A percentile compares a stretch with the other conserved stretches of the same genome.
Conservation (phyloP, 352 stramenopile genomes). For the Globisporangium acanthophoron region DNA sequence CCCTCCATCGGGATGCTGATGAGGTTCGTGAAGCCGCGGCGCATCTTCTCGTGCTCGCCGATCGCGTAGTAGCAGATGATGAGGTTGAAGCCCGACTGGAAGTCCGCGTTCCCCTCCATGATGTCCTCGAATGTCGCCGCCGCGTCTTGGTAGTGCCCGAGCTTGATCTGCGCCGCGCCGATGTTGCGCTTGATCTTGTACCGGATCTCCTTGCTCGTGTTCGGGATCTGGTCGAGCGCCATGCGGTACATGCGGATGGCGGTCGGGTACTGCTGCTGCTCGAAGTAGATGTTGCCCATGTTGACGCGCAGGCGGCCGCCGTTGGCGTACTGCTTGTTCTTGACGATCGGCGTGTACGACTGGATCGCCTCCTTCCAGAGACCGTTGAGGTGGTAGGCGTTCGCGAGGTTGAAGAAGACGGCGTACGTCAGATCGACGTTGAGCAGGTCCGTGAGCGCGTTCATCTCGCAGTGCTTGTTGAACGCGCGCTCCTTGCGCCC, state of each 20-base stretch:
- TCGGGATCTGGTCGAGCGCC: slow-evolving; percentile 95
- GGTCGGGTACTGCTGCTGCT: slow-evolving; percentile 91
- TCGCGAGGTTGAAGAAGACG: slow-evolving; percentile 94
- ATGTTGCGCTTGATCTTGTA: slow-evolving; percentile 98
- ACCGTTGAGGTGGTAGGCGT: slow-evolving; percentile 91
- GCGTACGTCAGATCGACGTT: slow-evolving; percentile 94
- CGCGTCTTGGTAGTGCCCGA: slow-evolving; percentile 93
- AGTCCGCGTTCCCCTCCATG: slow-evolving; percentile 91
- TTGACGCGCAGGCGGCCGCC: slow-evolving; percentile 91
- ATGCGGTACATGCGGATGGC: slow-evolving; percentile 98
- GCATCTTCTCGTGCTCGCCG: slow-evolving; percentile 93
- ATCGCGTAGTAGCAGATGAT: slow-evolving; percentile 97
- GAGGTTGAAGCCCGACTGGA: slow-evolving; percentile 96
- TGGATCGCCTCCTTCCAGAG: slow-evolving; percentile 94
- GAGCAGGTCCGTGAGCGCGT: slow-evolving; percentile 85
- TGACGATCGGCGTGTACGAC: slow-evolving; percentile 93
- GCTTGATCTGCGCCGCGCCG: slow-evolving; percentile 90
- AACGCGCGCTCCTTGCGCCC: slow-evolving; percentile 89
- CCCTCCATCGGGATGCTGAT: slow-evolving; percentile 89
- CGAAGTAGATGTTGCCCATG: slow-evolving; percentile 98
- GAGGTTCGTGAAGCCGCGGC: slow-evolving; percentile 88
- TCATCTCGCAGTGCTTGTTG: slow-evolving; percentile 87
- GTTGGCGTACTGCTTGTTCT: slow-evolving; percentile 95
- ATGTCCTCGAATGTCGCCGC: slow-evolving; percentile 93
- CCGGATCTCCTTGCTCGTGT: slow-evolving; percentile 91